phyloP scores from a whole-genome alignment of 305 asterid genomes.

The Nicotiana rustica region DNA sequence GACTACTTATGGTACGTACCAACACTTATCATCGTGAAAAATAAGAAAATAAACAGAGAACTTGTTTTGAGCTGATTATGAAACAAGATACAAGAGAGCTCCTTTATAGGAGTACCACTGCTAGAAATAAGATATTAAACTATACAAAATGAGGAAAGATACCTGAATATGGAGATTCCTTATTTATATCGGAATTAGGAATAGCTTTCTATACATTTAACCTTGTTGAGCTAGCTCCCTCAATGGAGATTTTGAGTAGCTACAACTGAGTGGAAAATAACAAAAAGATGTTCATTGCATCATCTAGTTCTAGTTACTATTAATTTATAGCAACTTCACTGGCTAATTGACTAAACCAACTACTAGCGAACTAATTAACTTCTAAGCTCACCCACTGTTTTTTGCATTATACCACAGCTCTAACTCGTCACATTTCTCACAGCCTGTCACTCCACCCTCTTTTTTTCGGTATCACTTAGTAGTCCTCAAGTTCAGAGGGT shows the following conservation, averaged over 20 bases:
- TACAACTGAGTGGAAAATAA: constrained; percentile 9
- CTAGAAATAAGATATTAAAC: neutral
- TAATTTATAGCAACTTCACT: neutral
- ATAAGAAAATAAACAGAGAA: neutral
- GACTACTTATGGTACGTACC: constrained; percentile 72
- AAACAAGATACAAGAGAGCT: neutral
- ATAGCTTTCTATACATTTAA: neutral
- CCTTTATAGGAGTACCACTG: neutral
- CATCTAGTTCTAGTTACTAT: neutral
- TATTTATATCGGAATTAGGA: neutral
- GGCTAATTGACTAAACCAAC: neutral
- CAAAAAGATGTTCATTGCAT: neutral
- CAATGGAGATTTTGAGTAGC: neutral
- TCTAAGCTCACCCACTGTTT: neutral
- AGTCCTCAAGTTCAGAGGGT: neutral
- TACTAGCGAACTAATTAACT: neutral
- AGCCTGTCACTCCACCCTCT: neutral
- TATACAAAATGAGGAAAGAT: neutral
- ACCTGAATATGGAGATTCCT: constrained; percentile 4
- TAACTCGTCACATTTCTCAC: neutral
- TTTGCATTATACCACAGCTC: neutral
- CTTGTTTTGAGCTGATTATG: constrained; percentile 13
- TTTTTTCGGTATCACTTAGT: neutral
- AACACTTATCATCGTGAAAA: neutral
- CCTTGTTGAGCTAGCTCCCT: neutral